Evolutionary conservation across 164 flowering plant species (phyloP), one percentile per base, ranked within the genome.

Genomic region (Dillenia turbinata): DNA sequence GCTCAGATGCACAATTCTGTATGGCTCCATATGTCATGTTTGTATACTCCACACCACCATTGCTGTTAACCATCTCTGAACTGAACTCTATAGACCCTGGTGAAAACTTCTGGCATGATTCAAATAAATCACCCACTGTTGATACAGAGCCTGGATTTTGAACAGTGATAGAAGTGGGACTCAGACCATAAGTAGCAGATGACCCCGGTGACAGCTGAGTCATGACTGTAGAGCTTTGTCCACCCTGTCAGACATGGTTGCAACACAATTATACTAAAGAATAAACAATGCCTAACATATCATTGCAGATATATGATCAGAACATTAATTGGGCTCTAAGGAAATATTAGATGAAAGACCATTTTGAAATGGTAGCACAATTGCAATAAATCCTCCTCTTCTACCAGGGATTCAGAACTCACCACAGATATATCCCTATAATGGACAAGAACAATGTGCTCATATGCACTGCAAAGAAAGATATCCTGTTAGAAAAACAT

Each of bases 371-470:
- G 47, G 48, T 54, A 44, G 54, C 13, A 48, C 43, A 53, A 52
- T 49, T 49, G 43, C 52, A 12, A 47, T 43, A 47, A 52, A 57
- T 52, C 24, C 15, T 47, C 15, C 16, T 49, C 47, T 26, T 12
- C 40, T 44, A 47, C 59, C 47, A 65, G 14, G 48, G 47, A 24
- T 49, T 47, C 54, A 12, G 55, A 48, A 68, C 80, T 66, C 44
- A 88, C 98, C 92, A 83, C 90, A 52, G 46, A 69, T 22, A 86
- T 80, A 16, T 94, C 85, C 78, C 96, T 84, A 69, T 94, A 94
- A 67, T 94, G 99, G 66, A 94, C 97, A 49, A 94, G 93, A 72
- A 91, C 99, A 69, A 94, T 88, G 68, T 91, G 96, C 16, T 88
- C 92, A 58, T 66, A 78, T 57, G 83, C 88, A 86, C 99, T 94